Base-by-base conservation (phyloP, 2,329 filamentous ascomycete species). In the Cladosporium sp. region DNA sequence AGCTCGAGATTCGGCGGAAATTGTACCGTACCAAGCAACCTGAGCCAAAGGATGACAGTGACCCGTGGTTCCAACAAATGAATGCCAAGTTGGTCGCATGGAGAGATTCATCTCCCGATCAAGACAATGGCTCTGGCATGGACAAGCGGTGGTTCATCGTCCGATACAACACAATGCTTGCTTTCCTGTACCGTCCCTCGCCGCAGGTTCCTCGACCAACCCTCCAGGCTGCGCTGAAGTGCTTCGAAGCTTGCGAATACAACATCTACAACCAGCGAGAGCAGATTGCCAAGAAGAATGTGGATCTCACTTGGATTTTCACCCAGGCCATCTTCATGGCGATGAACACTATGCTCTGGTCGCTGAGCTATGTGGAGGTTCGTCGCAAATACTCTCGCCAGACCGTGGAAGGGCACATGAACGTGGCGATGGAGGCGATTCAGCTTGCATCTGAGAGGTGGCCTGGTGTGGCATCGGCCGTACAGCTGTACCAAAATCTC, bases 231-330 rank as follows among this genome's bases (percentile, higher is more conserved):
- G 92, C 92, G 1, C 73, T 80, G 27, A 85, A 83, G 58, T 97
- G 91, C 66, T 96, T 87, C 63, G 84, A 93, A 39, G 90, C 89
- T 36, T 85, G 89, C 41, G 78, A 84, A 9, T 88, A 83, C 68
- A 91, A 96, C 64, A 88, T 96, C 60, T 79, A 85, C 57, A 82
- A 92, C 65, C 86, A 90, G 39, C 83, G 82, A 64, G 84, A 86
- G 61, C 90, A 96, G 67, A 86, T 96, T 63, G 80, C 85, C 57
- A 83, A 80, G 13, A 79, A 80, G 12, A 84, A 83, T 18, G 82
- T 93, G 9, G 92, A 96, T 64, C 77, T 96, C 54, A 96, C 91
- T 1, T 97, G 92, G 92, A 85, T 96, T 38, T 96, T 96, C 63
- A 82, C 95, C 1, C 80, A 96, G 52, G 84, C 86, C 17, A 79